Evolutionary conservation across 1,139 yeast species (phyloP), one percentile per base, ranked within the genome.

Genomic region (Taphrina populina): DNA sequence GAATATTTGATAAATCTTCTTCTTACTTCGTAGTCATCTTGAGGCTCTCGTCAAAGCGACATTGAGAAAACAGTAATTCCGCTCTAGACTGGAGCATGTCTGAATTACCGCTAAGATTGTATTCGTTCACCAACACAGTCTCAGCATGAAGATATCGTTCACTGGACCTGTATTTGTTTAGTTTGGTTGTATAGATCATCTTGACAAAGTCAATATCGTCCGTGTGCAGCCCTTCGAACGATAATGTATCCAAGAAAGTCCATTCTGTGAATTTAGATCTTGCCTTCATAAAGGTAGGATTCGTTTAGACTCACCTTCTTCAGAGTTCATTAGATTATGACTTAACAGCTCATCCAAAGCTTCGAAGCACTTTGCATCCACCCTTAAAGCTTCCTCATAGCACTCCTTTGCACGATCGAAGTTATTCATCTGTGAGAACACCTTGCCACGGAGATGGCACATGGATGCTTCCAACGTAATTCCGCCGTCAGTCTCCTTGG

Each of bases 321-420:
- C 71, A 0, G 97, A 95, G 0, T 95, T 79, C 73, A 94, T 73
- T 61, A 90, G 75, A 65, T 83, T 83, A 64, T 86, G 85, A 35
- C 78, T 72, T 2, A 87, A 77, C 52, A 94, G 74, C 66, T 85
- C 92, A 64, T 86, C 81, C 67, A 88, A 88, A 0, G 98, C 97
- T 64, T 94, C 98, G 68, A 76, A 92, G 69, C 97, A 92, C 67
- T 88, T 88, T 8, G 86, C 90, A 69, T 94, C 98, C 1, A 86
- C 88, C 62, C 79, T 64, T 0, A 90, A 81, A 0, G 98, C 96
- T 66, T 88, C 96, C 64, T 82, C 82, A 66, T 82, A 90, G 58
- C 95, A 84, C 58, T 85, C 90, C 65, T 86, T 88, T 0, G 98
- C 98, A 61, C 78, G 75, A 30, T 85, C 95, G 66, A 87, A 84